These are phyloP conservation scores for Begonia loranthoides DNA, from an alignment of 306 rosid species.

Conservation along the genomic window DNA sequence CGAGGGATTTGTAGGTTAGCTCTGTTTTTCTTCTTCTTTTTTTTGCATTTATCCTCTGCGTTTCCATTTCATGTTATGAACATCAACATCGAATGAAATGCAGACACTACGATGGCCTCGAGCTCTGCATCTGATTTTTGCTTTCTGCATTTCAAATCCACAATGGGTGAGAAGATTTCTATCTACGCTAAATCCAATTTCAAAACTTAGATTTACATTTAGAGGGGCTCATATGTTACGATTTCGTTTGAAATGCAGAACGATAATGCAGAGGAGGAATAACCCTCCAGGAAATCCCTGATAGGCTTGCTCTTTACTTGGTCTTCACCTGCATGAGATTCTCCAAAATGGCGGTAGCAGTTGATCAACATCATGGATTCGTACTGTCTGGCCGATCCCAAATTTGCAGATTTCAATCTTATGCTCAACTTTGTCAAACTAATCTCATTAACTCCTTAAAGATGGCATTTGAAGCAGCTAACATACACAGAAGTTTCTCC, in stretches of 20 bases:
- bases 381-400: conserved; percentile 49
- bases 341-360: conserved; percentile 64
- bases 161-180: no score
- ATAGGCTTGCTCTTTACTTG: conserved; percentile 45
- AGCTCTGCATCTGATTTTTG: no score
- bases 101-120: conserved; percentile 19
- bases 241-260: neutral
- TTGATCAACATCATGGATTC: conserved; percentile 48
- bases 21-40: neutral
- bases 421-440: conserved; percentile 28
- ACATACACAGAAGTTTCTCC: conserved; percentile 77
- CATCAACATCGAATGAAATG: conserved; percentile 11
- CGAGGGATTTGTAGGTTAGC: conserved; percentile 16
- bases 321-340: conserved; percentile 35
- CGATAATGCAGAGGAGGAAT: neutral
- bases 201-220: no score
- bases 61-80: neutral
- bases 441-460: conserved; percentile 32
- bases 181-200: no score
- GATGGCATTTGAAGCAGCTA: conserved; percentile 32
- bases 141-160: no score
- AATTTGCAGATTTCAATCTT: conserved; percentile 73
- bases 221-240: no score
- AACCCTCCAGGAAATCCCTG: conserved; percentile 19
- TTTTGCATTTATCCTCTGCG: neutral